A percentile compares a stretch with the other conserved stretches of the same genome.
Evolutionary conservation across 129 eudicot species (phyloP).

Genomic region (Rutidosis leptorrhynchoides): DNA sequence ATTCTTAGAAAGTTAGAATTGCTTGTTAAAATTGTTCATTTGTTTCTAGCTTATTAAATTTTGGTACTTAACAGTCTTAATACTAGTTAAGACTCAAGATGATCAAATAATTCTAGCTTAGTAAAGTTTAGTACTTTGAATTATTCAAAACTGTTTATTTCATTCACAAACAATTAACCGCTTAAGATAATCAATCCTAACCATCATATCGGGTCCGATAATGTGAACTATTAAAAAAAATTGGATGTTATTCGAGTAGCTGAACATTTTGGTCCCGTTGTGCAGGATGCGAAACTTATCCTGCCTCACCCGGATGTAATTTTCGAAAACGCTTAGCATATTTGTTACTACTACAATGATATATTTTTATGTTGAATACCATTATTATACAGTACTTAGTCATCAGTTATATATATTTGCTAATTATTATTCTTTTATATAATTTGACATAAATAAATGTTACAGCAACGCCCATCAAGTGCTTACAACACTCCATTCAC

Average conservation of each 20-base stretch:
- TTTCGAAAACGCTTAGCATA: slow-evolving; percentile 15
- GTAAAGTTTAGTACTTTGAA: too few relatives aligned
- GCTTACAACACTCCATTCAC: slow-evolving; percentile 59
- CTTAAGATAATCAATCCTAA: neutral
- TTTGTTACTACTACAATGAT: slow-evolving; percentile 9
- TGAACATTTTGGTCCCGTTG: slow-evolving; percentile 32
- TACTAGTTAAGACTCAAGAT: too few relatives aligned
- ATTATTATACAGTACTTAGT: neutral
- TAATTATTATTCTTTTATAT: neutral
- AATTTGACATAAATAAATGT: slow-evolving; percentile 8
- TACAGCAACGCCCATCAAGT: slow-evolving; percentile 83
- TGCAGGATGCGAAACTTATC: slow-evolving; percentile 40
- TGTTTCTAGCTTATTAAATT: too few relatives aligned
- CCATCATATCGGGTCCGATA: neutral
- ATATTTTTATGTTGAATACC: neutral
- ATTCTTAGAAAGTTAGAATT: too few relatives aligned
- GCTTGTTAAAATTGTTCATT: neutral
- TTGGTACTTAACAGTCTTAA: too few relatives aligned
- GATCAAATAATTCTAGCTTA: too few relatives aligned
- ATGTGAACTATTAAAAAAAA: neutral
- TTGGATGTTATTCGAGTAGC: neutral
- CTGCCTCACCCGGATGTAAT: slow-evolving; percentile 44
- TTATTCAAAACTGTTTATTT: too few relatives aligned
- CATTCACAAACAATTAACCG: too few relatives aligned
- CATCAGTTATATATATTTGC: neutral